phyloP scores from a whole-genome alignment of 331 rosid species.

The Malus hybrid region DNA sequence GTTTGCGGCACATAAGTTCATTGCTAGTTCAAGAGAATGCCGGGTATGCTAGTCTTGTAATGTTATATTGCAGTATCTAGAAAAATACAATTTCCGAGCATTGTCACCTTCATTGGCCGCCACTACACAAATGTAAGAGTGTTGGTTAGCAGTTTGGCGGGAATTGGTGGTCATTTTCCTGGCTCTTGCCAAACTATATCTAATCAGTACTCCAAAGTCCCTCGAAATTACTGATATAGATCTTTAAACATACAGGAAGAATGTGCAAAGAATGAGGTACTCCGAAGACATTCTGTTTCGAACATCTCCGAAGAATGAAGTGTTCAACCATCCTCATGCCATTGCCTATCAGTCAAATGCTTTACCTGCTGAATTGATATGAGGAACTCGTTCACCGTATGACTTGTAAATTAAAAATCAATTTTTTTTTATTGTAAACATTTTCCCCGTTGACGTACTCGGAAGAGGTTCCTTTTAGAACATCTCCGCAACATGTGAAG shows the following conservation, averaged over 20 bases:
- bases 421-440: background rate
- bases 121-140: background rate
- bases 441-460: background rate
- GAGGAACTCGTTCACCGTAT: background rate
- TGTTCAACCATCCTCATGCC: background rate
- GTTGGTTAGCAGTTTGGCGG: background rate
- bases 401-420: background rate
- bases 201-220: background rate
- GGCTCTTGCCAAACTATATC: background rate
- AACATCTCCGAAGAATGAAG: slow-evolving; percentile 15
- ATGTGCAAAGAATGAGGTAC: slow-evolving; percentile 47
- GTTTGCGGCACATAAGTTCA: background rate
- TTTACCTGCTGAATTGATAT: background rate
- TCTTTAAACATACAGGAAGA: slow-evolving; percentile 53
- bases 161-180: background rate
- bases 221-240: background rate
- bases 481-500: background rate
- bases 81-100: background rate
- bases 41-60: background rate
- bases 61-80: background rate
- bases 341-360: background rate
- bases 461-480: too few species aligned
- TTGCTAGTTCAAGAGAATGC: background rate
- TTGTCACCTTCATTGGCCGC: background rate
- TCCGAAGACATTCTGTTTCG: slow-evolving; percentile 25